Conservation (phyloP, 352 stramenopile species). For the Pythium oligandrum region DNA sequence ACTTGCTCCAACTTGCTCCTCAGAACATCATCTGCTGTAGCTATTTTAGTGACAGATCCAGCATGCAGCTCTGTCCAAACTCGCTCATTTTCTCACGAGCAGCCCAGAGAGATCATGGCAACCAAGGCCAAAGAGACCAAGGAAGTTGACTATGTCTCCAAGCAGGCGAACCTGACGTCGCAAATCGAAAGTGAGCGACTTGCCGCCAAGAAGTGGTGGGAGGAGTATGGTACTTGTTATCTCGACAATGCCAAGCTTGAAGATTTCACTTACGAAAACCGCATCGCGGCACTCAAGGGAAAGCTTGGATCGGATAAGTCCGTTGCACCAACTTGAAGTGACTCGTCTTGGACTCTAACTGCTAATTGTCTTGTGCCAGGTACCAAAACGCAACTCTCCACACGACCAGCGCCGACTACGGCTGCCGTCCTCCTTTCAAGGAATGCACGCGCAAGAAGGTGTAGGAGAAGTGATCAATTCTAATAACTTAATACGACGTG, state of each 20-base stretch:
- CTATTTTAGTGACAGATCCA: no score
- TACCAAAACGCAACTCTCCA: slow-evolving; percentile 46
- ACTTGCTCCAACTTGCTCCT: no score
- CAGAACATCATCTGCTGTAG: no score
- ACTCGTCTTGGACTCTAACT: no score
- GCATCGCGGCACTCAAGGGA: slow-evolving; percentile 61
- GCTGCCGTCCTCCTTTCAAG: slow-evolving; percentile 65
- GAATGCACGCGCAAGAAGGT: slow-evolving; percentile 59
- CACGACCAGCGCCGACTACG: slow-evolving; percentile 65
- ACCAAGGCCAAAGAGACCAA: slow-evolving; percentile 37
- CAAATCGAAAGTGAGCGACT: slow-evolving; percentile 81
- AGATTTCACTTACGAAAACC: slow-evolving; percentile 81
- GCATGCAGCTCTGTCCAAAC: no score
- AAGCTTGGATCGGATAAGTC: slow-evolving; percentile 60
- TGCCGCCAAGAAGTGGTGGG: slow-evolving; percentile 76
- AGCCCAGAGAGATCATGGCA: slow-evolving; percentile 14
- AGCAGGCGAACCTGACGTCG: slow-evolving; percentile 73
- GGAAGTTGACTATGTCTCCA: slow-evolving; percentile 81
- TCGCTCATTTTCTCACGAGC: no score
- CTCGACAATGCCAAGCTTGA: slow-evolving; percentile 70
- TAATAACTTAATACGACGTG: no score
- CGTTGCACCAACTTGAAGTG: slow-evolving; percentile 2
- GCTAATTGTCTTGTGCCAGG: slow-evolving; percentile 17
- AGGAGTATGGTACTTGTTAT: slow-evolving; percentile 78
- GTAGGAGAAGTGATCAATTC: background rate